Evolutionary conservation across 1,139 yeast genomes (phyloP), one percentile per base, ranked within the genome.

Genomic region (Taphrina populina): DNA sequence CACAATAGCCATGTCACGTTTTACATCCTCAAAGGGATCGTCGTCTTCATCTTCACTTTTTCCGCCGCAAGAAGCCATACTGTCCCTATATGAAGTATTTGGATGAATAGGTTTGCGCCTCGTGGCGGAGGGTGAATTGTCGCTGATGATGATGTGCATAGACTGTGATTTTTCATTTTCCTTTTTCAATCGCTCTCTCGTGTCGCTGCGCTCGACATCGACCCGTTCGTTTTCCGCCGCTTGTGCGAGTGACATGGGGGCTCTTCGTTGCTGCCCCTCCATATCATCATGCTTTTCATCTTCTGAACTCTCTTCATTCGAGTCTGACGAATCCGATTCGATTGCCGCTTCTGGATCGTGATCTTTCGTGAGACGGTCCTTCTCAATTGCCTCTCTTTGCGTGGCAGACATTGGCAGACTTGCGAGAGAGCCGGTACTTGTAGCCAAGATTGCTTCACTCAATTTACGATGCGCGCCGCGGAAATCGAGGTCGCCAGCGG

Each of bases 1-100:
- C 62, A 83, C 83, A 47, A 82, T 71, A 60, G 80, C 81, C 57
- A 83, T 79, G 62, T 81, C 81, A 62, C 84, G 71, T 8, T 33
- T 20, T n/a, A 36, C 32, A n/a, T 34, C 41, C 21, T 41, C 49
- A 6, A 52, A 27, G 4, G 41, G 41, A 17, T 45, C 41, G 32
- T 43, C 49, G 17, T 52, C 56, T 15, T 35, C 49, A 10, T 52
- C 56, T 11, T 52, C 56, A 1, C 20, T 40, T 17, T 23, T 24
- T 15, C 19, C 2, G 24, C n/a, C 26, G 11, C 41, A 40, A 4
- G 39, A 24, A 10, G 46, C n/a, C 10, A n/a, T 23, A 11, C 19
- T 26, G 23, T 43, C 56, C 3, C 43, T 52, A 11, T 33, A 52
- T 4, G 49, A 33, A 4, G 49, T 52, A 36, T 41, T 43, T 0